Evolutionary conservation across 495 filamentous ascomycete species (phyloP).

Genomic region (Glutinoglossum americanum): DNA sequence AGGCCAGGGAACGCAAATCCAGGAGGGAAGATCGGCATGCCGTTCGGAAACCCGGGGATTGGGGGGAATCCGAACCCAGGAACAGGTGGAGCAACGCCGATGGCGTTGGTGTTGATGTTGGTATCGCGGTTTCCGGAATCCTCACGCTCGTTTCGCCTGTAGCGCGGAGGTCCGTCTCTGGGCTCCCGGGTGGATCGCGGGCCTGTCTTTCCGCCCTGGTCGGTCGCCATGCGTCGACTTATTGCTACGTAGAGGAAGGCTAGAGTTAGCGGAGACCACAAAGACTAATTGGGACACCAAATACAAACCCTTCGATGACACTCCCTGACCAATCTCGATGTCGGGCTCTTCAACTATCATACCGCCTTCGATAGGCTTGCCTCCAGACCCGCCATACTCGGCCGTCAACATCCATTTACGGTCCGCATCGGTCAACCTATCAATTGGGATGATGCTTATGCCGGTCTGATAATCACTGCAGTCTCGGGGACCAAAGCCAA

Average conservation of each 20-base stretch:
- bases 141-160: conserved; percentile 24
- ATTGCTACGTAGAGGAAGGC: conserved; percentile 31
- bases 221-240: conserved; percentile 59
- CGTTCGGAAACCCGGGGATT: conserved; percentile 26
- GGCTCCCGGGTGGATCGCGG: conserved; percentile 43
- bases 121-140: conserved; percentile 10
- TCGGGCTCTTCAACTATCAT: conserved; percentile 92
- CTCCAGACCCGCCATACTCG: conserved; percentile 82
- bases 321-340: conserved; percentile 93
- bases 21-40: conserved; percentile 49
- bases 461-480: conserved; percentile 90
- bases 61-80: conserved; percentile 38
- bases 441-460: conserved; percentile 81
- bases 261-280: neutral
- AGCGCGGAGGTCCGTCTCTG: conserved; percentile 23
- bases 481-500: conserved; percentile 90
- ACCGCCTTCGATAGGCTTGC: conserved; percentile 53
- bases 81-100: conserved; percentile 37
- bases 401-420: conserved; percentile 93
- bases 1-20: conserved; percentile 35
- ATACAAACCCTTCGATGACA: conserved; percentile 60
- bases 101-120: conserved; percentile 21
- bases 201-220: conserved; percentile 50
- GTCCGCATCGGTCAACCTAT: conserved; percentile 84
- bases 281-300: neutral